Evolutionary conservation across 2,329 filamentous ascomycete species (phyloP).

Genomic region (Pseudogymnoascus destructans): DNA sequence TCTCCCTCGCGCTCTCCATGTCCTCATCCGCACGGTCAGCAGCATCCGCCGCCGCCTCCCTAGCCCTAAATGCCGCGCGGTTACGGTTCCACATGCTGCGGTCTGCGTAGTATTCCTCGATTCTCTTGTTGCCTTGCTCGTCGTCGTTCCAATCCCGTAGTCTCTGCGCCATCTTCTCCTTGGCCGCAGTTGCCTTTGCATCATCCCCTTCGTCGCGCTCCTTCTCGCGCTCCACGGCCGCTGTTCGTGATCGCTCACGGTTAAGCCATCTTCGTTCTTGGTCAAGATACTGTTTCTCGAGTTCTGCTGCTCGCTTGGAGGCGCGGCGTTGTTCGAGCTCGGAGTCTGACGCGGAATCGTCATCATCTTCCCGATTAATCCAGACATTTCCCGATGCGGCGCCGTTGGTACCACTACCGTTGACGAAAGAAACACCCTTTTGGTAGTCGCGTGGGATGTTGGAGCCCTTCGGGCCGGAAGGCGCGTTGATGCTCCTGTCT

Average conservation of each 20-base stretch:
- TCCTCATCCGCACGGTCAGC: slow-evolving; percentile 67
- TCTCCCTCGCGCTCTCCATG: slow-evolving; percentile 56
- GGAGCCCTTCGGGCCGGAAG: slow-evolving; percentile 52
- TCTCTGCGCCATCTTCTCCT: slow-evolving; percentile 55
- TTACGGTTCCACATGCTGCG: slow-evolving; percentile 75
- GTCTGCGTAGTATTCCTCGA: slow-evolving; percentile 76
- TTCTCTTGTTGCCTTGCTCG: slow-evolving; percentile 57
- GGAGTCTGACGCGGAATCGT: slow-evolving; percentile 75
- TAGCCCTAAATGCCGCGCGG: slow-evolving; percentile 56
- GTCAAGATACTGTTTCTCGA: slow-evolving; percentile 69
- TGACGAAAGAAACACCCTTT: slow-evolving; percentile 70
- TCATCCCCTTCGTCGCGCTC: slow-evolving; percentile 67
- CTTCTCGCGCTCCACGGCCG: slow-evolving; percentile 73
- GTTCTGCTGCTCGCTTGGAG: slow-evolving; percentile 59
- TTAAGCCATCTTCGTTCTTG: slow-evolving; percentile 85
- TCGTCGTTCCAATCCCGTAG: slow-evolving; percentile 84
- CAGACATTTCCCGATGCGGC: slow-evolving; percentile 32
- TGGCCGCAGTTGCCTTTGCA: slow-evolving; percentile 48
- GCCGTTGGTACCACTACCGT: slow-evolving; percentile 57
- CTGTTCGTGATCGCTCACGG: slow-evolving; percentile 69
- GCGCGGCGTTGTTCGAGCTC: slow-evolving; percentile 65
- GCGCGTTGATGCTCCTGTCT: slow-evolving; percentile 57
- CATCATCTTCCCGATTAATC: slow-evolving; percentile 63
- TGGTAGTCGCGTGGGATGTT: slow-evolving; percentile 61
- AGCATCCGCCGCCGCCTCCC: slow-evolving; percentile 70